phyloP scores from a whole-genome alignment of 2,329 filamentous ascomycete species.

The Trichoderma breve region DNA sequence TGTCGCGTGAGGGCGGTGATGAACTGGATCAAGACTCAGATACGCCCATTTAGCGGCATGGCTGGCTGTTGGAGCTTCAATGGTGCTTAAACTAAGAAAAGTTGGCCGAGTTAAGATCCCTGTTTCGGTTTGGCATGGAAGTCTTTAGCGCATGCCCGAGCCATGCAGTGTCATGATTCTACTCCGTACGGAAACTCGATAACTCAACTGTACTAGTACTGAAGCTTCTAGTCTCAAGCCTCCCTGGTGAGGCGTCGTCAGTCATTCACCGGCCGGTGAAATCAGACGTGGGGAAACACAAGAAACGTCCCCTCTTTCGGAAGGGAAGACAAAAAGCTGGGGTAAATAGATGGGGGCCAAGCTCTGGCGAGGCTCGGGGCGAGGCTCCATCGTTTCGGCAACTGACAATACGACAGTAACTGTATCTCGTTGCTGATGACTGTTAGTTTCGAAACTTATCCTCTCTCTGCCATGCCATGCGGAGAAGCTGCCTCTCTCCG shows the following conservation, averaged over 20 bases:
- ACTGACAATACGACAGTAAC: background rate
- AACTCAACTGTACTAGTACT: background rate
- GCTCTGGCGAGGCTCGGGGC: background rate
- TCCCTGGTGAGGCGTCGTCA: background rate
- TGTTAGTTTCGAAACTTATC: background rate
- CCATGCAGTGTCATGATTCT: background rate
- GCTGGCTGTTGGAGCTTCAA: background rate
- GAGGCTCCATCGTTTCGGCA: background rate
- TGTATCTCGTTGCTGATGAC: background rate
- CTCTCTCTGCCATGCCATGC: background rate
- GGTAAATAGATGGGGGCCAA: background rate
- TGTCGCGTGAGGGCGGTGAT: background rate
- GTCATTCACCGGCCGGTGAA: background rate
- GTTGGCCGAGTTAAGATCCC: slow-evolving; percentile 2
- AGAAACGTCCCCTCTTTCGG: background rate
- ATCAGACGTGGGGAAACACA: slow-evolving; percentile 8
- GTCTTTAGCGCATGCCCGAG: background rate
- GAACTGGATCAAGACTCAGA: background rate
- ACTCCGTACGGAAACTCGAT: background rate
- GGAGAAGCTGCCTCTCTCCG: background rate
- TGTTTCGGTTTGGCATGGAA: background rate
- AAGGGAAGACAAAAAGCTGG: slow-evolving; percentile 6
- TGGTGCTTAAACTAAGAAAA: background rate
- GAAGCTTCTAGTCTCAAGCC: background rate
- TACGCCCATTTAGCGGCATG: background rate